Conservation (phyloP, 108 stramenopile species). For the Parietichytrium sp. region DNA sequence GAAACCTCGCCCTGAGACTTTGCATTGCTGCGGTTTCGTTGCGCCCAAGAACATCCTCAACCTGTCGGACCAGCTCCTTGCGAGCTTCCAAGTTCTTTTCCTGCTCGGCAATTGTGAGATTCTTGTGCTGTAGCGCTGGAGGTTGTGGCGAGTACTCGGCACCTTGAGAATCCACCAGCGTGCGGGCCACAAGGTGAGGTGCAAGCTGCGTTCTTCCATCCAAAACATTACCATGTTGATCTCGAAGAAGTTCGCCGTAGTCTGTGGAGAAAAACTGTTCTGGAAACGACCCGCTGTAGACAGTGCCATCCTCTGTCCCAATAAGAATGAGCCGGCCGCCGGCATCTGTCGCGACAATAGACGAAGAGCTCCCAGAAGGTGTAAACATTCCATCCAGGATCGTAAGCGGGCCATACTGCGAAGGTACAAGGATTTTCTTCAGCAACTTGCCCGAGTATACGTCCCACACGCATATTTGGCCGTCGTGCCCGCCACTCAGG, state of each 20-base stretch:
- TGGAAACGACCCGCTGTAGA: neutral
- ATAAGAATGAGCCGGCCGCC: constrained; percentile 32
- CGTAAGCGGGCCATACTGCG: constrained; percentile 36
- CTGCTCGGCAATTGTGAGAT: neutral
- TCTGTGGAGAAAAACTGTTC: constrained; percentile 34
- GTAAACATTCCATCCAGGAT: constrained; percentile 35
- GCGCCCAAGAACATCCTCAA: neutral
- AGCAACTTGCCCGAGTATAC: constrained; percentile 9
- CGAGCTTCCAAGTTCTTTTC: neutral
- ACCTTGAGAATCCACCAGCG: neutral
- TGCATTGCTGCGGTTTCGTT: constrained; percentile 13
- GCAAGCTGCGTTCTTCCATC: neutral
- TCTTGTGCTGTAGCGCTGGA: neutral
- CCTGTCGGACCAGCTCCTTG: neutral
- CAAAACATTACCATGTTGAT: neutral
- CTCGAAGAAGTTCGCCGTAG: neutral
- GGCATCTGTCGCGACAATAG: neutral
- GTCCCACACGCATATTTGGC: constrained; percentile 34
- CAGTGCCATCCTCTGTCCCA: neutral
- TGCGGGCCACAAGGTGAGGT: neutral
- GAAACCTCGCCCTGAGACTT: neutral
- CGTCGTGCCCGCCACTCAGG: constrained; percentile 14
- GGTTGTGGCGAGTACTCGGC: neutral
- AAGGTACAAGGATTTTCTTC: neutral
- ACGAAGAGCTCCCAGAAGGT: neutral